A percentile compares a stretch with the other conserved stretches of the same genome.
Evolutionary conservation across 441 rosid species (phyloP).

Genomic region (Arabidopsis lyrata): DNA sequence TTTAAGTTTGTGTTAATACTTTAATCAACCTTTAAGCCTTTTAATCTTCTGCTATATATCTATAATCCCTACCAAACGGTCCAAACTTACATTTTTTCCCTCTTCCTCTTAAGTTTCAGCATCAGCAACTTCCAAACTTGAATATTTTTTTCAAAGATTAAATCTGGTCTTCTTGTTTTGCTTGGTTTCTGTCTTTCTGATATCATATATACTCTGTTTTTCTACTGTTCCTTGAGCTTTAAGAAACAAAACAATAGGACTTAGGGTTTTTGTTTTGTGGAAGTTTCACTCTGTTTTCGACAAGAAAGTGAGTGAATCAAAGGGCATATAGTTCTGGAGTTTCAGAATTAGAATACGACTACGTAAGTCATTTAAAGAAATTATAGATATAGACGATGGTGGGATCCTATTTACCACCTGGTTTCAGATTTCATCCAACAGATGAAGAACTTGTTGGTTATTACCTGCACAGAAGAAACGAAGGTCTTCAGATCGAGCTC

Average conservation of each 20-base stretch:
- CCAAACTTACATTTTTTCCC: constrained; percentile 49
- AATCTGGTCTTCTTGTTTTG: neutral
- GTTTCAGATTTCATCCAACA: constrained; percentile 80
- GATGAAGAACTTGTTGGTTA: constrained; percentile 77
- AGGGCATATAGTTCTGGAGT: too few relatives aligned
- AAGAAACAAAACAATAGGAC: constrained; percentile 43
- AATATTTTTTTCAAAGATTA: too few relatives aligned
- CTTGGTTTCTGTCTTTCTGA: neutral
- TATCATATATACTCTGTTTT: neutral
- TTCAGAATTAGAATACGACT: too few relatives aligned
- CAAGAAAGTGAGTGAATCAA: constrained; percentile 54
- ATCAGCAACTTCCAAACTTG: constrained; percentile 3
- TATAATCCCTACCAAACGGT: constrained; percentile 44
- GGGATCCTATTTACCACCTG: constrained; percentile 80
- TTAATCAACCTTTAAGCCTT: constrained; percentile 14
- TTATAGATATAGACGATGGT: constrained; percentile 53
- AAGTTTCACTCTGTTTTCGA: constrained; percentile 59
- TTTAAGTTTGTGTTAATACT: constrained; percentile 5
- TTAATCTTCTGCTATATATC: constrained; percentile 33
- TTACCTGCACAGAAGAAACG: constrained; percentile 67
- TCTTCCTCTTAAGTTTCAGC: constrained; percentile 37
- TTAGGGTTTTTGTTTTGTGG: constrained; percentile 45
- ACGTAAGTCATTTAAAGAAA: constrained; percentile 15
- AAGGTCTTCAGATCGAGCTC: constrained; percentile 79
- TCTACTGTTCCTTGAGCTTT: constrained; percentile 31